Percentiles rank a stretch among this genome's conserved stretches.
Evolutionary conservation across 2,329 filamentous ascomycete species (phyloP).

Genomic region (Monascus ruber): DNA sequence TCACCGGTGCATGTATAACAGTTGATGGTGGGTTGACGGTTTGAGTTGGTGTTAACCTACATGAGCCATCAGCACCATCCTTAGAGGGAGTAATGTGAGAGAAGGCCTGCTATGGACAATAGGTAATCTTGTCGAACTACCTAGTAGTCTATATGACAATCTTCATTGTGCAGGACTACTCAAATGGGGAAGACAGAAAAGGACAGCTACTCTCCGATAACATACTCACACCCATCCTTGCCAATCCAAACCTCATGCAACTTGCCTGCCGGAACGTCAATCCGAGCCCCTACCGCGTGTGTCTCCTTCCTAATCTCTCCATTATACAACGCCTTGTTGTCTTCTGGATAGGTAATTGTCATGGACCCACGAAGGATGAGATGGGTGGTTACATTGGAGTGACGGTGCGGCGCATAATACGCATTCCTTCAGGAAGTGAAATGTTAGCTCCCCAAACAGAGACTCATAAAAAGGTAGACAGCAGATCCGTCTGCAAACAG

Average conservation of each 20-base stretch:
- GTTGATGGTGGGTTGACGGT: too few species aligned
- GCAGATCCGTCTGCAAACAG: slow-evolving; percentile 2
- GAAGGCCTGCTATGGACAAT: too few species aligned
- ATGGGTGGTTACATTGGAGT: slow-evolving; percentile 47
- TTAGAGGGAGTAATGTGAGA: too few species aligned
- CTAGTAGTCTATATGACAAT: too few species aligned
- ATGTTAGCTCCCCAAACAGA: too few species aligned
- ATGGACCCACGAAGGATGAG: slow-evolving; percentile 46
- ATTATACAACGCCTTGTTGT: slow-evolving; percentile 21
- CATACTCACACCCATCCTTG: slow-evolving; percentile 47
- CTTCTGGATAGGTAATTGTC: slow-evolving; percentile 47
- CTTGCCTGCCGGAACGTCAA: slow-evolving; percentile 47
- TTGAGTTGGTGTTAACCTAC: too few species aligned
- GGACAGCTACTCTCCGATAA: slow-evolving; percentile 42
- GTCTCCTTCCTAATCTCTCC: slow-evolving; percentile 38
- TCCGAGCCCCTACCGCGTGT: slow-evolving; percentile 41
- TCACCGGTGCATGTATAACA: too few species aligned
- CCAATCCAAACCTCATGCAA: slow-evolving; percentile 54
- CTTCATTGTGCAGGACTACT: neutral
- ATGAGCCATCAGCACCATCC: too few species aligned
- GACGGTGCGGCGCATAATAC: slow-evolving; percentile 49
- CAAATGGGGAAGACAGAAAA: neutral
- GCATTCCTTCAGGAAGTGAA: slow-evolving; percentile 34
- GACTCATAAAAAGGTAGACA: too few species aligned
- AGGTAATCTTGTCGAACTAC: too few species aligned